Evolutionary conservation across 2,329 filamentous ascomycete species (phyloP), one percentile per base, ranked within the genome.

Genomic region (Penicillium nordicum): DNA sequence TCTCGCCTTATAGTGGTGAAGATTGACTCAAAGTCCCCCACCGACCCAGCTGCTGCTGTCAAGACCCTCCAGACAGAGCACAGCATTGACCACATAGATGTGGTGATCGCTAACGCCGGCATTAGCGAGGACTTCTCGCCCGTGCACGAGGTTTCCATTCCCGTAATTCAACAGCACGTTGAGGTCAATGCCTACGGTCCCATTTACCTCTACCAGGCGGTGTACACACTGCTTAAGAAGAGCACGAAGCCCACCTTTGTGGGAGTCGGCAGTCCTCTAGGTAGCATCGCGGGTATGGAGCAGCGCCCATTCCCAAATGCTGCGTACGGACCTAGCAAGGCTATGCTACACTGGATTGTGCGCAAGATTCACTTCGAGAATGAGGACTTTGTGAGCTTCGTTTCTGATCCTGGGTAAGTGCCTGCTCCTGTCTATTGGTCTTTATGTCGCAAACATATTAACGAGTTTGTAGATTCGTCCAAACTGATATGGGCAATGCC

Each of bases 61-160:
- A 49, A 68, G 27, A 58, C 66, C 3, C 65, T 79, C 0, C 59
- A 67, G 1, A 29, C 50, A 2, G 45, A 63, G 27, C 38, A 50
- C 18, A 71, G 70, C 4, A 76, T 84, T 58, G 62, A 67, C 5
- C 66, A 73, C 25, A 64, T 84, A 2, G 80, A 84, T 58, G 65
- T 81, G 6, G 74, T 84, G 2, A 77, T 84, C 50, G 78, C 80
- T 43, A 84, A 84, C 62, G 80, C 81, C 0, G 81, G 75, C 12
- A 75, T 80, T 11, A 63, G 55, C 53, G 27, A 47, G 14, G 7
- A 43, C 29, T 67, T 21, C 9, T 56, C 64, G 0, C 60, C 40
- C 16, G 61, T 71, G 9, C 46, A 48, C 0, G 57, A 61, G 2
- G 58, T 63, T 1, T 44, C 42, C 4, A 30, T 62, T 9, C 41